Base-by-base conservation (phyloP, 108 stramenopile species). In the Bacterosira constricta region DNA sequence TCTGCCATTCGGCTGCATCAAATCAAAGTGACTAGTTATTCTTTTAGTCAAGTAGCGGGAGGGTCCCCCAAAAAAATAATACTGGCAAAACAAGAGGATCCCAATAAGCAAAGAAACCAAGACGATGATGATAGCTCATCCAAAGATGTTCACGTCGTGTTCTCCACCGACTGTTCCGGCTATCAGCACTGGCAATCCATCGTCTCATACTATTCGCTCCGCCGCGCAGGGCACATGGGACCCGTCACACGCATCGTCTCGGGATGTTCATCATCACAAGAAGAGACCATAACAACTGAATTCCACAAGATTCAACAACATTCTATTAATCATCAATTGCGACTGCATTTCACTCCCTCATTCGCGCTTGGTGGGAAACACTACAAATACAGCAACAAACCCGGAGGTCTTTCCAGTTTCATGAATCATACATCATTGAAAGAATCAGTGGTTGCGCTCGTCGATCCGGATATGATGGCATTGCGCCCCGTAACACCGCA, bases 121-220 rank as follows among this genome's bases (percentile, higher is more conserved):
- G 60, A 26, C 60, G 25, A 23, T 13, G 38, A n/a, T 62, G 61
- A 12, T 44, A 10, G 6, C 38, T 67, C 71, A 62, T 63, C 71
- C 15, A 67, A 58, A 27, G 30, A 69, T 29, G 76, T 70, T 4
- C 77, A 78, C 57, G 56, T 78, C 41, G 77, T 70, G 26, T 97
- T 95, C 62, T 89, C 89, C 0, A 95, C 93, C 11, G 93, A 88
- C 46, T 98, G 97, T 73, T 91, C 87, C 21, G 79, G 64, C 42
- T 96, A 86, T 77, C 96, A 98, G 69, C 86, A 93, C 60, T 98
- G 96, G 96, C 97, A 98, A 75, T 86, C 92, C 0, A 88, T 95
- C 36, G 66, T 85, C 15, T 80, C 95, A 17, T 98, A 94, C 64
- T 94, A 91, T 55, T 87, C 89, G 15, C 72, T 88, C 11, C 20